Conservation (phyloP, 495 filamentous ascomycete genomes). For the Trichoderma reesei region DNA sequence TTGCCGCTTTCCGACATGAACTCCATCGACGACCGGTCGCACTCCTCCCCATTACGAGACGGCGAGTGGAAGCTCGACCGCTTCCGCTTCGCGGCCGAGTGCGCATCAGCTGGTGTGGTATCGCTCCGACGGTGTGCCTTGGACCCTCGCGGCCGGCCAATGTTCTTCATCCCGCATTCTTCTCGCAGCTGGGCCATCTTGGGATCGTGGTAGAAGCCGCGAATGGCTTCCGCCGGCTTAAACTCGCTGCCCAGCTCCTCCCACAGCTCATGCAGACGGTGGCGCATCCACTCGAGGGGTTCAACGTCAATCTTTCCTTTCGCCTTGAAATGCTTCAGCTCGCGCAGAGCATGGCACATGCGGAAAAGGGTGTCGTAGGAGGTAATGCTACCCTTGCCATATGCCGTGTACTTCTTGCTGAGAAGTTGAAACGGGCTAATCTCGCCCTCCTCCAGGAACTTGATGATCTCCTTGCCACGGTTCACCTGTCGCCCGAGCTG, state of each 20-base stretch:
- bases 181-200: slow-evolving; percentile 30
- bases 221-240: slow-evolving; percentile 28
- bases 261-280: slow-evolving; percentile 33
- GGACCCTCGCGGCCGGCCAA: slow-evolving; percentile 36
- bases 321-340: slow-evolving; percentile 21
- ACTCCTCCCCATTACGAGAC: background rate
- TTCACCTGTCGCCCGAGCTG: slow-evolving; percentile 39
- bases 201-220: slow-evolving; percentile 35
- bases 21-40: background rate
- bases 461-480: slow-evolving; percentile 31
- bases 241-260: slow-evolving; percentile 30
- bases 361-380: slow-evolving; percentile 41
- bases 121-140: slow-evolving; percentile 22
- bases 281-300: slow-evolving; percentile 39
- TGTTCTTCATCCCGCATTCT: slow-evolving; percentile 36
- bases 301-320: slow-evolving; percentile 34
- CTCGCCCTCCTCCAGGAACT: slow-evolving; percentile 31
- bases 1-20: background rate
- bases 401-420: slow-evolving; percentile 30
- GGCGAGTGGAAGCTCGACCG: background rate
- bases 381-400: slow-evolving; percentile 20
- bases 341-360: slow-evolving; percentile 34
- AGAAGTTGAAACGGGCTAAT: slow-evolving; percentile 41
- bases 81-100: slow-evolving; percentile 13
- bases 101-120: slow-evolving; percentile 8